Percentiles rank a stretch among this genome's conserved stretches.
Conservation (phyloP, 2,329 filamentous ascomycete species). For the Aspergillus aculeatinus region DNA sequence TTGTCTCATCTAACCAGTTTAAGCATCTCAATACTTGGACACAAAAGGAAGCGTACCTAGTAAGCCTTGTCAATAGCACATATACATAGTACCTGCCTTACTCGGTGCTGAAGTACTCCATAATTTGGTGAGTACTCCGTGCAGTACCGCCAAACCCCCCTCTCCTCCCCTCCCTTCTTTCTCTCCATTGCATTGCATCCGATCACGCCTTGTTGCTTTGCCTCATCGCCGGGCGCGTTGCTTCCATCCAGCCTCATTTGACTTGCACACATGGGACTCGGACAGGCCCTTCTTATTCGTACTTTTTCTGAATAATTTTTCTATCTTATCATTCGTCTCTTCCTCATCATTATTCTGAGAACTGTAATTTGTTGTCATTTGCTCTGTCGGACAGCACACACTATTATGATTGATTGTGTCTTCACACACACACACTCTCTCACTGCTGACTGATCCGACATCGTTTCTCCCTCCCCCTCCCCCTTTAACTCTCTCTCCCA, state of each 20-base stretch:
- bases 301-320: background rate
- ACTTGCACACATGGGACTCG: background rate
- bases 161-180: background rate
- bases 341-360: too few species aligned
- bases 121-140: background rate
- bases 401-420: background rate
- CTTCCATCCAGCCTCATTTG: background rate
- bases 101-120: too few species aligned
- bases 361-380: background rate
- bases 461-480: conserved; percentile 5
- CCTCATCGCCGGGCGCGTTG: background rate
- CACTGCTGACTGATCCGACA: conserved; percentile 16
- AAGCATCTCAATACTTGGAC: too few species aligned
- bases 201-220: background rate
- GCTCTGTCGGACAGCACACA: background rate
- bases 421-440: background rate
- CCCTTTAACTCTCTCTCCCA: background rate
- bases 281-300: background rate
- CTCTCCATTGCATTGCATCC: background rate
- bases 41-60: too few species aligned
- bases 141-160: background rate
- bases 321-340: background rate
- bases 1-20: too few species aligned
- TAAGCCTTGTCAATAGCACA: too few species aligned
- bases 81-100: too few species aligned